phyloP scores from a whole-genome alignment of 106 monocot species.

The Dendrobium chrysotoxum region DNA sequence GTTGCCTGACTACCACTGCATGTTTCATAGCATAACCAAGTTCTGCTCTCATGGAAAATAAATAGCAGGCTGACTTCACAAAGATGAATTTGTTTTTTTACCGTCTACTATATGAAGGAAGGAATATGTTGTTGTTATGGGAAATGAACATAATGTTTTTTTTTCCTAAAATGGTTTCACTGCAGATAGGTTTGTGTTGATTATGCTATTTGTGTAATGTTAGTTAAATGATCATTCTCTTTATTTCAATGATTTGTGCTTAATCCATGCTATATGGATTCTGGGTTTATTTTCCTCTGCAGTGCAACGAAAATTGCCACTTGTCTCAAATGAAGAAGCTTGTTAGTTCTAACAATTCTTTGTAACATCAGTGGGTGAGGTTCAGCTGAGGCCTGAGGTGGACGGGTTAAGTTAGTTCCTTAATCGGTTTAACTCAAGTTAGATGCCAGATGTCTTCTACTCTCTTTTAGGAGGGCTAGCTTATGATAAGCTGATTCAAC shows the following conservation, averaged over 20 bases:
- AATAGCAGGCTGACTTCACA: neutral
- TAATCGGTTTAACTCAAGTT: neutral
- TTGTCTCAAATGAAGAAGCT: neutral
- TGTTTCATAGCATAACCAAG: neutral
- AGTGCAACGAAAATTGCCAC: neutral
- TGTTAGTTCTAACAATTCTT: neutral
- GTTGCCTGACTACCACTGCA: neutral
- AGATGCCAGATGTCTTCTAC: neutral
- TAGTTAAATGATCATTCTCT: neutral
- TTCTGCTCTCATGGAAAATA: neutral
- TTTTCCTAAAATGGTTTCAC: neutral
- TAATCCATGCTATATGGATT: neutral
- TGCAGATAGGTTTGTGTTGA: neutral
- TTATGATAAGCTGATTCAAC: neutral
- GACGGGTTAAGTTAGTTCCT: neutral
- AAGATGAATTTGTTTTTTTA: neutral
- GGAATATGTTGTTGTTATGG: neutral
- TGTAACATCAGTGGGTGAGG: neutral
- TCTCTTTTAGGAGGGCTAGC: neutral
- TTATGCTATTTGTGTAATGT: neutral
- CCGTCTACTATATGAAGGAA: neutral
- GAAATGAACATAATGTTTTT: neutral
- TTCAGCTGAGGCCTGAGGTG: neutral
- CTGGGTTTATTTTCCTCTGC: neutral
- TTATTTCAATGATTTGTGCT: neutral